Evolutionary conservation across 164 flowering plant genomes (phyloP).

Genomic region (Cinnamomum chago): DNA sequence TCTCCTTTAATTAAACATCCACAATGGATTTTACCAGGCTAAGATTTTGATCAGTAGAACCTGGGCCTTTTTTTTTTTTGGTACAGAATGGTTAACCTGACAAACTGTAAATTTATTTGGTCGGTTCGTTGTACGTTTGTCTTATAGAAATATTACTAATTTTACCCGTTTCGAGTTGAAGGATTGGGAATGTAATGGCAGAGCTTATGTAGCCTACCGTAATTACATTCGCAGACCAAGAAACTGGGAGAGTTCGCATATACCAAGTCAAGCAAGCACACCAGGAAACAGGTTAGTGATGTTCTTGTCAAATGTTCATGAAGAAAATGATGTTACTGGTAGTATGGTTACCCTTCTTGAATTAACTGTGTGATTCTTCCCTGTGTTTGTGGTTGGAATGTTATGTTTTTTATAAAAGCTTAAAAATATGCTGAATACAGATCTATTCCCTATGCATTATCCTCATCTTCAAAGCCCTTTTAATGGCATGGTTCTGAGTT

Average conservation of each 20-base stretch:
- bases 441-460: background rate
- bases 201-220: conserved; percentile 85
- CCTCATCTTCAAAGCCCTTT: too few relatives aligned
- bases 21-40: background rate
- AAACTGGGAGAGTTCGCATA: conserved; percentile 68
- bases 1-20: background rate
- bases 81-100: background rate
- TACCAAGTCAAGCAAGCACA: conserved; percentile 67
- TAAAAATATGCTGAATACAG: background rate
- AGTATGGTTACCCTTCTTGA: background rate
- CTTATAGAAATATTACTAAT: background rate
- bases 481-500: too few relatives aligned
- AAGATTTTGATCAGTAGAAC: background rate
- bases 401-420: background rate
- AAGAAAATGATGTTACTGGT: background rate
- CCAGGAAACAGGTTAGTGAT: conserved; percentile 81
- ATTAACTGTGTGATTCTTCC: background rate
- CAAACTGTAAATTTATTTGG: background rate
- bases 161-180: conserved; percentile 29
- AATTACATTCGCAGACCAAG: conserved; percentile 81
- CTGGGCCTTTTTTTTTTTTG: background rate
- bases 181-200: conserved; percentile 98
- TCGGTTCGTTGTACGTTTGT: background rate
- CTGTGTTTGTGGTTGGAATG: conserved; percentile 1
- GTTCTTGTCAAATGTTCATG: background rate